Base-by-base conservation (phyloP, 805 yeast species). In the Diddensiella santjacobensis region DNA sequence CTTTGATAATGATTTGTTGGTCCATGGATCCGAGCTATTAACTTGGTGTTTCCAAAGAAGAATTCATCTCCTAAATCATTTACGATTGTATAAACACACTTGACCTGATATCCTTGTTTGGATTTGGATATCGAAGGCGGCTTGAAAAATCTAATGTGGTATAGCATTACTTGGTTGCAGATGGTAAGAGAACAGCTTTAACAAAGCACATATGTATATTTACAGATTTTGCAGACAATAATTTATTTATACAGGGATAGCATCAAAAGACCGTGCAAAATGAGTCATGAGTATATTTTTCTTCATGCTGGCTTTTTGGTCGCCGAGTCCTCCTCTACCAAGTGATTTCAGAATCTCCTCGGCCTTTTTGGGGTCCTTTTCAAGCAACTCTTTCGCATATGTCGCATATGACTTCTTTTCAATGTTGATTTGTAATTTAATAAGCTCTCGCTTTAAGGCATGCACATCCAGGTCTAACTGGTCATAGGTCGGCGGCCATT, bases 211-310 rank as follows among this genome's bases (percentile, higher is more conserved):
- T n/a, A n/a, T n/a, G n/a, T n/a, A n/a, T n/a, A n/a, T n/a, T n/a
- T n/a, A n/a, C n/a, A n/a, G n/a, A n/a, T n/a, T n/a, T n/a, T n/a
- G n/a, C n/a, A n/a, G n/a, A n/a, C n/a, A n/a, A n/a, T 26, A 26
- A 26, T 13, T 8, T 8, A 13, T 8, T 13, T 20, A 18, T 22
- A 26, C 17, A 13, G 39, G 30, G 22, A 22, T 22, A 20, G 15
- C 24, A 31, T 53, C 58, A 11, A 59, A 51, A 30, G 56, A 53
- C 35, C 71, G 69, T 56, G 76, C 68, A 22, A 80, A 68, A 63
- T 75, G 82, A 66, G 84, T 86, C 62, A 88, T 76, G 57, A 86
- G 65, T 40, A 87, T 66, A 65, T 89, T 89, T 71, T 85, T 87
- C 61, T 74, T 80, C 19, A 82, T 79, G 63, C 74, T 73, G 44